Evolutionary conservation across 164 flowering plant species (phyloP), one percentile per base, ranked within the genome.

Genomic region (Taxillus chinensis): DNA sequence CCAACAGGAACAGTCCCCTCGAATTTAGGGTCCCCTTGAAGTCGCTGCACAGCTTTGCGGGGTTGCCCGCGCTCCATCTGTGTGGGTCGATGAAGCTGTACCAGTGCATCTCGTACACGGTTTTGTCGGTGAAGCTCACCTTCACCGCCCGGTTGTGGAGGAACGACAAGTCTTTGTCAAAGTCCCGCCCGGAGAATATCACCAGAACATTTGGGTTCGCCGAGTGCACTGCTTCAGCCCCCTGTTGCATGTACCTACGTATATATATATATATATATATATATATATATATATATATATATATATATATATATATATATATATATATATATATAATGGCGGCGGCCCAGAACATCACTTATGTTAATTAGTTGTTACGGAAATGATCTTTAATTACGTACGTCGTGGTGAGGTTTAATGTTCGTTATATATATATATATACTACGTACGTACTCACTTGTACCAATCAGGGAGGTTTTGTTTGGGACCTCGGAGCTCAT

Each of bases 151-250:
- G 68, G 5, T 66, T 67, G 0, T 10, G 61, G 2, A 87, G 70
- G 71, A 87, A 92, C 2, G 80, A 74, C 0, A 92, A 62, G 68
- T 89, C 95, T 15, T 55, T 78, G 78, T 84, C 95, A 64, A 56
- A 92, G 37, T 60, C 75, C 17, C 89, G 65, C 15, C 96, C 98
- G 0, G 95, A 89, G 39, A 89, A 75, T 13, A 92, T 85, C 5
- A 89, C 83, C 0, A 92, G 80, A 62, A 84, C 74, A 45, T 87
- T 59, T 10, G 98, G 90, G 67, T 89, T 92, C 4, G 90, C 89
- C 10, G 82, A 59, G 63, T 92, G 98, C 63, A 89, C 92, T 45
- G 90, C 85, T 75, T 89, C 98, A 3, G 96, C 98, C 57, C 96
- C 96, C 71, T 48, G 49, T 63, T 82, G 86, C 96, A 89, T 89